Conservation (phyloP, 1,139 yeast species). For the Saccharomyces hybrid region DNA sequence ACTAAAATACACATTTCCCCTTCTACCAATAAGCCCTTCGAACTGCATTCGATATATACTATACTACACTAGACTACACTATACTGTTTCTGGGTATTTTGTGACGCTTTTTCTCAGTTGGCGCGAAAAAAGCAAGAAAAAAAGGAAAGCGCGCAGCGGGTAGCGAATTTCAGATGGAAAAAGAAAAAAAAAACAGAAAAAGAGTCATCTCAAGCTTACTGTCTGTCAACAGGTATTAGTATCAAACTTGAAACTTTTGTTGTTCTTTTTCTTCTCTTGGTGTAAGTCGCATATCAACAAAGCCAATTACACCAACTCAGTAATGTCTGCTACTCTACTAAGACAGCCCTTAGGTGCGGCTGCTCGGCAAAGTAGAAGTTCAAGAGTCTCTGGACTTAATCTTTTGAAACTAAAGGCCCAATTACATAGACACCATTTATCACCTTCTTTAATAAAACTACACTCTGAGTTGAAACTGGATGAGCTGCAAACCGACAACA, state of each 20-base stretch:
- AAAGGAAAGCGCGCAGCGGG: background rate
- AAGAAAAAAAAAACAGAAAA: background rate
- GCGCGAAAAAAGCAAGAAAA: background rate
- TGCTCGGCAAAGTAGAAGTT: background rate
- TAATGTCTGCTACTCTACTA: background rate
- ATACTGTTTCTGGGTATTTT: background rate
- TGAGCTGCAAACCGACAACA: conserved; percentile 52
- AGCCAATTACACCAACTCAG: background rate
- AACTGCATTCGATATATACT: background rate
- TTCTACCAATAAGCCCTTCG: background rate
- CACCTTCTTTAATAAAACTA: conserved; percentile 21
- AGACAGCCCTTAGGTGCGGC: background rate
- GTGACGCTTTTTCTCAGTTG: background rate
- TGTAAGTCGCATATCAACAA: background rate
- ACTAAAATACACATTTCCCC: background rate
- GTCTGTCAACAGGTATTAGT: background rate
- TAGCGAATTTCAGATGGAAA: background rate
- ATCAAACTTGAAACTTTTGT: background rate
- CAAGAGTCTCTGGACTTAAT: background rate
- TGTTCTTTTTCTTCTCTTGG: background rate
- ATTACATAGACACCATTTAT: conserved; percentile 3
- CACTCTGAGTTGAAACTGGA: conserved; percentile 35
- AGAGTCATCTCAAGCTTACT: background rate
- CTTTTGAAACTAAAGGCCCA: background rate
- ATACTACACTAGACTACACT: no score